A percentile compares a stretch with the other conserved stretches of the same genome.
Evolutionary conservation across 805 yeast species (phyloP).

Genomic region (Candida nitratophila): DNA sequence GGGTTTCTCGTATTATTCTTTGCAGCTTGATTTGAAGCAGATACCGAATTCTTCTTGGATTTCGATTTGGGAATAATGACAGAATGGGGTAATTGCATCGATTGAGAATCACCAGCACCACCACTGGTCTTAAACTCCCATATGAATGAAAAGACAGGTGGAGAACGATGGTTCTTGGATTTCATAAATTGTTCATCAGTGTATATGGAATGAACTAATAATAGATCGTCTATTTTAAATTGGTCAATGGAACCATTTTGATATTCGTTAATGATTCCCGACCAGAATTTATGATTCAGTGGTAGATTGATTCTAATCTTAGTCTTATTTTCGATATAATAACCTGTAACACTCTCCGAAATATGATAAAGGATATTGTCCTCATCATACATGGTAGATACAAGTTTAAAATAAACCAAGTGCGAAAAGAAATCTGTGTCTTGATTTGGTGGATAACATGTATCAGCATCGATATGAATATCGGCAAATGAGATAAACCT

Average conservation of each 20-base stretch:
- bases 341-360: constrained; percentile 25
- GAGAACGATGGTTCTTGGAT: constrained; percentile 5
- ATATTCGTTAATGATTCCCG: constrained; percentile 22
- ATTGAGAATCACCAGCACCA: too few species aligned
- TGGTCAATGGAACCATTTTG: constrained; percentile 22
- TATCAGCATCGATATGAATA: neutral
- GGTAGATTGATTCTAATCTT: constrained; percentile 22
- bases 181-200: constrained; percentile 21
- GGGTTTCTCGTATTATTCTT: too few species aligned
- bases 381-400: constrained; percentile 17
- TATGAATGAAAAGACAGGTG: constrained; percentile 22
- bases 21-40: neutral
- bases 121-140: constrained; percentile 26
- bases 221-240: constrained; percentile 14
- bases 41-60: neutral
- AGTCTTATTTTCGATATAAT: constrained; percentile 12
- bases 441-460: neutral
- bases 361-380: constrained; percentile 14
- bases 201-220: constrained; percentile 22
- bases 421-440: constrained; percentile 17
- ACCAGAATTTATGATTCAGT: constrained; percentile 25
- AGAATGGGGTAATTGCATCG: neutral
- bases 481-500: constrained; percentile 6
- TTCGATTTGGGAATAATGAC: neutral
- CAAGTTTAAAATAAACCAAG: constrained; percentile 21